These are phyloP conservation scores for Galerina marginata DNA, from an alignment of 768 basidiomycete species.

Conservation along the genomic window DNA sequence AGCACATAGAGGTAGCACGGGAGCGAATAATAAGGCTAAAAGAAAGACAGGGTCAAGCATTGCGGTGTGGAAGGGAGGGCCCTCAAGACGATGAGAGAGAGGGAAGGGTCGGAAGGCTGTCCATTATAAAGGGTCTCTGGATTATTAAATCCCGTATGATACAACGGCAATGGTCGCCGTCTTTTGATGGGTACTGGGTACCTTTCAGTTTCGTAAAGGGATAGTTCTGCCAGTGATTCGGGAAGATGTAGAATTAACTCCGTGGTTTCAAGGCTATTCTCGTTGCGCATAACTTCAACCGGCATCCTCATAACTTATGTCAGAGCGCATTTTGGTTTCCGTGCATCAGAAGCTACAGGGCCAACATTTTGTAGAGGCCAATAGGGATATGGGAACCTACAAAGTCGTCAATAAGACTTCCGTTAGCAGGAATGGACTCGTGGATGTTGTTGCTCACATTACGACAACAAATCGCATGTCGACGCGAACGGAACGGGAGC, in stretches of 20 bases:
- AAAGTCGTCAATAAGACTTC: no score
- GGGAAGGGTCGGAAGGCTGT: background rate
- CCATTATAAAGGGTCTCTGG: background rate
- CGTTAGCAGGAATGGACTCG: no score
- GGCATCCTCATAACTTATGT: no score
- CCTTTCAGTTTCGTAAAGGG: background rate
- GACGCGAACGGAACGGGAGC: no score
- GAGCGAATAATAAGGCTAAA: slow-evolving; percentile 13
- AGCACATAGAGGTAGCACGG: slow-evolving; percentile 15
- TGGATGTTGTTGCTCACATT: no score
- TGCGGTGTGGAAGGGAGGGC: slow-evolving; percentile 4
- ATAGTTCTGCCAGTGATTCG: background rate
- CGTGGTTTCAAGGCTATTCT: background rate
- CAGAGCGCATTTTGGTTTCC: no score
- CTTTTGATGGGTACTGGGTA: background rate
- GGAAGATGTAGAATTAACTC: slow-evolving; percentile 1
- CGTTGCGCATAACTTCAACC: no score
- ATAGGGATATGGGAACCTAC: no score
- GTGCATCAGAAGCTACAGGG: no score
- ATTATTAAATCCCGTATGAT: no score
- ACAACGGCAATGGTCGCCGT: slow-evolving; percentile 5
- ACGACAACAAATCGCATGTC: no score
- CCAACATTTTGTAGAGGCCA: no score
- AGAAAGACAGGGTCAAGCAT: slow-evolving; percentile 18
- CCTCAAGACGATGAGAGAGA: background rate